Evolutionary conservation across 2,329 filamentous ascomycete species (phyloP), one percentile per base, ranked within the genome.

Genomic region (Sporothrix inflata): DNA sequence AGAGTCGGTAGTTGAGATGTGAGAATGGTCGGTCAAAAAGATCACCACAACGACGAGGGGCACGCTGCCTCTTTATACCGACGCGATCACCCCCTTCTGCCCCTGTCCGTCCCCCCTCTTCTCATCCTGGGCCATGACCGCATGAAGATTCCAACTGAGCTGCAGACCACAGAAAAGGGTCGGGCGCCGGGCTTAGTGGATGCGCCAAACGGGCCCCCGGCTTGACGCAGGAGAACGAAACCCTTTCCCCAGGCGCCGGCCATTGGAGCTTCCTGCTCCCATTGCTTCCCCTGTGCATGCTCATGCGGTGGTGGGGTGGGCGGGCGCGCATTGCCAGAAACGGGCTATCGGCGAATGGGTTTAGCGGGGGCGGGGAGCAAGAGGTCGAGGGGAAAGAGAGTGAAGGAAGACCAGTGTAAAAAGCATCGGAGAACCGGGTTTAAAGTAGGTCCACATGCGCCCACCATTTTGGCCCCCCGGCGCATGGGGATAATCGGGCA

Each of bases 61-160:
- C 30, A n/a, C 30, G 30, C 27, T n/a, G 30, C 55, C 30, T 60
- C 55, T 60, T 60, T 60, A 60, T 60, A 60, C 55, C 30, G n/a
- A 60, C 30, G 30, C 30, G 55, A 38, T 40, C 55, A 11, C 14
- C 30, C 53, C 4, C 12, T 34, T 12, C 53, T 60, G 27, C 27
- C 53, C 53, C 53, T 60, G 27, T 12, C 27, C 2, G 2, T 30
- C 12, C 27, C 51, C 51, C 51, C 27, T 57, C 53, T 57, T 38
- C 21, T 27, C 21, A 3, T 55, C 12, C 19, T 30, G 12, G 51
- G 5, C 51, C 16, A 60, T 40, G 55, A 38, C 27, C 14, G 30
- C 55, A 60, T 60, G 27, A 40, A 38, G 55, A 60, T 21, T n/a
- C 55, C 55, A 60, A 60, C 21, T 16, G 24, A 60, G 30, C 55